phyloP scores from a whole-genome alignment of 371 early-diverging fungal genomes.

The Rhizopus arrhizus region DNA sequence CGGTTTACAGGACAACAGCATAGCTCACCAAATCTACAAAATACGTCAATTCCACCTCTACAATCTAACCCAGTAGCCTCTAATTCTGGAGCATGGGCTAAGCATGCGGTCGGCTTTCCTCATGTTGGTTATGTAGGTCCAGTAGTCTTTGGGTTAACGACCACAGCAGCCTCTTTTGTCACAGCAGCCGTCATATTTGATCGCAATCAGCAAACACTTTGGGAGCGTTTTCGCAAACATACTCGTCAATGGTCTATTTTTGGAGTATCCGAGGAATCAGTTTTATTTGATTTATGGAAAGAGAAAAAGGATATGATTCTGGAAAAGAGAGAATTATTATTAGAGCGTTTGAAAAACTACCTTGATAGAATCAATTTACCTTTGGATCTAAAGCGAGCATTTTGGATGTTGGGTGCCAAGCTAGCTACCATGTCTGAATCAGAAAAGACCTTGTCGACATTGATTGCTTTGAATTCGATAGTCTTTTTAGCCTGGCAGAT shows the following conservation, averaged over 20 bases:
- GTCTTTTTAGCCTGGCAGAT: conserved; percentile 78
- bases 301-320: conserved; percentile 18
- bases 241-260: conserved; percentile 20
- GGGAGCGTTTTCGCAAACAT: conserved; percentile 22
- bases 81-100: background rate
- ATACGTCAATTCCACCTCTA: background rate
- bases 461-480: conserved; percentile 69
- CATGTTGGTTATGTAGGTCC: conserved; percentile 27
- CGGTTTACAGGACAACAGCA: background rate
- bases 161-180: conserved; percentile 20
- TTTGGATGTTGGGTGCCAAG: conserved; percentile 43
- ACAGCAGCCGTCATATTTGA: conserved; percentile 26
- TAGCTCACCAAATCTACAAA: background rate
- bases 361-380: conserved; percentile 36
- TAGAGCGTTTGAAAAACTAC: conserved; percentile 10
- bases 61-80: background rate
- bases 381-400: conserved; percentile 46
- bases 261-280: conserved; percentile 20
- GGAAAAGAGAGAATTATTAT: conserved; percentile 16
- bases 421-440: conserved; percentile 47
- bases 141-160: conserved; percentile 19
- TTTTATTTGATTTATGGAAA: conserved; percentile 13
- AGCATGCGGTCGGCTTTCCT: conserved; percentile 4
- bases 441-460: conserved; percentile 55
- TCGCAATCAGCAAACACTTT: conserved; percentile 30